Evolutionary conservation across 192 early-diverging fungal species (phyloP), one percentile per base, ranked within the genome.

Genomic region (Umbelopsis sp.): DNA sequence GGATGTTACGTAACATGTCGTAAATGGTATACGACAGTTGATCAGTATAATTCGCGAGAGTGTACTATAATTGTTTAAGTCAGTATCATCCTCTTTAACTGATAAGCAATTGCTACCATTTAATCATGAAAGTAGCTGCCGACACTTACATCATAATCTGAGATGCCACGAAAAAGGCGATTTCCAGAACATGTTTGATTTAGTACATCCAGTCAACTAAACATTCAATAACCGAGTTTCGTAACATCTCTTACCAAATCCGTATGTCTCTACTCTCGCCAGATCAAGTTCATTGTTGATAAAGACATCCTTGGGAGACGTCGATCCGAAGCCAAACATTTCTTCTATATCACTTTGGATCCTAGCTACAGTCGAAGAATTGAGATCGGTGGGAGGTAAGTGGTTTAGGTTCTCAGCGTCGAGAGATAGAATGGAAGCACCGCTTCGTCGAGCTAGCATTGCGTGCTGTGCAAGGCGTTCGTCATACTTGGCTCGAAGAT

Each of bases 211-310:
- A 16, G 18, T 16, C 48, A 18, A 49, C 48, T 49, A 16, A 20
- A 30, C 27, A 30, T 13, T 18, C 20, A 4, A 35, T 25, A 12
- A 15, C 11, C 15, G 35, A 20, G 3, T 18, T 16, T 13, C 15
- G 0, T 20, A 49, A 16, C 2, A 49, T 0, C 5, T 33, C 55
- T 5, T 61, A 61, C 55, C 55, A 49, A 89, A 86, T 15, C 87
- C 87, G 72, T 86, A 89, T 2, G 81, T 81, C 47, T 82, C 76
- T 12, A 89, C 78, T 47, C 76, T 75, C 68, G 76, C 81, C 4
- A 89, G 74, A 50, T 72, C 76, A 16, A 89, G 75, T 71, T 89
- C 87, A 27, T 82, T 86, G 48, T 89, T 89, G 18, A 85, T 78
- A 72, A 89, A 89, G 71, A 80, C 79, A 25, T 77, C 75, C 15